Evolutionary conservation across 192 early-diverging fungal genomes (phyloP).

Genomic region (Martensiomyces pterosporus): DNA sequence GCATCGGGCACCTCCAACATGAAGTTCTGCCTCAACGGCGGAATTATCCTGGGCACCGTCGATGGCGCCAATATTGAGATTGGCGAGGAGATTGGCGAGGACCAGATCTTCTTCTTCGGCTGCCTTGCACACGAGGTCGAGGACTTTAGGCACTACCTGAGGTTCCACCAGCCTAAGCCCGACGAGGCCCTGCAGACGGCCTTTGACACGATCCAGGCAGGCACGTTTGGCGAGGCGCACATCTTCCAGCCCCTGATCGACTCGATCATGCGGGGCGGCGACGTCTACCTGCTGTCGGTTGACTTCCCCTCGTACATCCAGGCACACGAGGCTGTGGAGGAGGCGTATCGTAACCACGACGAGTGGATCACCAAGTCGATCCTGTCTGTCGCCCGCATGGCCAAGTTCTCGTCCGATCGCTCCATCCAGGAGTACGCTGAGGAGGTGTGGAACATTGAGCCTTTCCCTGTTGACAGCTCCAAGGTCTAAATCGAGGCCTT

Average conservation of each 20-base stretch:
- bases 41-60: conserved; percentile 94
- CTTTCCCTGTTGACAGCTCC: conserved; percentile 34
- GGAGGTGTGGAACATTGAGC: conserved; percentile 84
- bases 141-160: conserved; percentile 88
- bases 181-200: conserved; percentile 78
- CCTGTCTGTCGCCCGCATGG: conserved; percentile 85
- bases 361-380: conserved; percentile 90
- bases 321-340: conserved; percentile 77
- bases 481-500: conserved; percentile 6
- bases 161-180: conserved; percentile 73
- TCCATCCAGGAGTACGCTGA: conserved; percentile 92
- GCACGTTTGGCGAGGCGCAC: conserved; percentile 76
- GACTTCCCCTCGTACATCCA: conserved; percentile 81
- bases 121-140: conserved; percentile 86
- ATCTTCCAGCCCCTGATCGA: conserved; percentile 77
- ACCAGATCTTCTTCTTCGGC: conserved; percentile 99
- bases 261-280: conserved; percentile 26
- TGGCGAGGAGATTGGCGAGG: conserved; percentile 90
- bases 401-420: conserved; percentile 88
- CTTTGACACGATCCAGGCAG: conserved; percentile 72
- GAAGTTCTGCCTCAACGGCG: conserved; percentile 99
- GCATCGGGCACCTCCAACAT: conserved; percentile 99
- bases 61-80: conserved; percentile 99
- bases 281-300: conserved; percentile 26
- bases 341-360: conserved; percentile 75